These are phyloP conservation scores for Nemophila menziesii DNA, from an alignment of 257 asterid genomes.

Conservation along the genomic window DNA sequence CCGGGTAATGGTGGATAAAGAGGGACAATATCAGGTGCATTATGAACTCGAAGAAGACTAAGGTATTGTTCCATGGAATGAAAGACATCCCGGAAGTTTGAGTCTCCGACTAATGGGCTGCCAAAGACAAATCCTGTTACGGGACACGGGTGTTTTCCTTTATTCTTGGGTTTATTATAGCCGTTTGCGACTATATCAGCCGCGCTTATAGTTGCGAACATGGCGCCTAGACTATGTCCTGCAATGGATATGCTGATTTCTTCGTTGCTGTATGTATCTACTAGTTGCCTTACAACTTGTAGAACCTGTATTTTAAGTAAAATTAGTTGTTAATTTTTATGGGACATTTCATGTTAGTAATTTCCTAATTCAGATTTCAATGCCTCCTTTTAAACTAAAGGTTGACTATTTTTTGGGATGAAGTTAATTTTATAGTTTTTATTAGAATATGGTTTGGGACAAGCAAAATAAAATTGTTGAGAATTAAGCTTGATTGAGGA, in stretches of 20 bases:
- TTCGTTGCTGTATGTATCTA: conserved; percentile 50
- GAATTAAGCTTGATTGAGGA: too few relatives aligned
- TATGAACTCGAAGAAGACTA: conserved; percentile 30
- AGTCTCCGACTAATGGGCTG: conserved; percentile 64
- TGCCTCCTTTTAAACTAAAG: too few relatives aligned
- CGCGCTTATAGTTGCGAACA: conserved; percentile 56
- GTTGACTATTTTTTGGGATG: too few relatives aligned
- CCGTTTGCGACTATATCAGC: conserved; percentile 50
- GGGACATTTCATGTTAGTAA: too few relatives aligned
- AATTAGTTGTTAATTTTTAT: too few relatives aligned
- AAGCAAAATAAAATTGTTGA: too few relatives aligned
- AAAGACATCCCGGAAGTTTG: conserved; percentile 15
- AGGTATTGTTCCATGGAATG: conserved; percentile 19
- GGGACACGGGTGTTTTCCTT: conserved; percentile 38
- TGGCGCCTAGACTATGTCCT: conserved; percentile 86
- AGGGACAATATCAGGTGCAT: conserved; percentile 48
- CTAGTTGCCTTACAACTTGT: conserved; percentile 42
- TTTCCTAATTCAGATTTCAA: too few relatives aligned
- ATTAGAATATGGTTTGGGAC: too few relatives aligned
- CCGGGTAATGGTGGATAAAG: conserved; percentile 40
- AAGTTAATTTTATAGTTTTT: too few relatives aligned
- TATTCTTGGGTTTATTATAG: conserved; percentile 27
- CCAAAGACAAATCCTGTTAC: conserved; percentile 60
- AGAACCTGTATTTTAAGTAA: conserved; percentile 66
- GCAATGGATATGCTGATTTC: conserved; percentile 60